These are phyloP conservation scores for Zopfia rhizophila DNA, from an alignment of 2,329 filamentous ascomycete species.

Conservation along the genomic window DNA sequence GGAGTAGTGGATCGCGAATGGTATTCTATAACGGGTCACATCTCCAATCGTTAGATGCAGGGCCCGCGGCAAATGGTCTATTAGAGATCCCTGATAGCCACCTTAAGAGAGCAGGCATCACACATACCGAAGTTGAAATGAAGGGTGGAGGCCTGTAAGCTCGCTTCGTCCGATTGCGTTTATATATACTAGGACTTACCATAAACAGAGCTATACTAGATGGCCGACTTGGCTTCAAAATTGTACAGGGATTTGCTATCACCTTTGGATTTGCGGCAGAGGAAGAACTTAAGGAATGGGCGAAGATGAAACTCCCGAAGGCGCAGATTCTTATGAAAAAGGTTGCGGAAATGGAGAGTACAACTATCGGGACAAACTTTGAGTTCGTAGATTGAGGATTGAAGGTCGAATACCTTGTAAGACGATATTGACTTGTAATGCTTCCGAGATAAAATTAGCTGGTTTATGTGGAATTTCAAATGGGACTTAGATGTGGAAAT, in stretches of 20 bases:
- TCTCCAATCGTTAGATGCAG: background rate
- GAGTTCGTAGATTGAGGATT: background rate
- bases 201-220: constrained; percentile 10
- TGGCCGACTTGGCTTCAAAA: constrained; percentile 5
- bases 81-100: background rate
- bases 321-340: background rate
- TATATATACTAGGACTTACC: background rate
- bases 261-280: constrained; percentile 7
- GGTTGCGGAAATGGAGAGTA: constrained; percentile 5
- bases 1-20: background rate
- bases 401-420: too few relatives aligned
- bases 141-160: constrained; percentile 6
- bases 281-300: constrained; percentile 6
- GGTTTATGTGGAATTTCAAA: too few relatives aligned
- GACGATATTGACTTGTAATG: too few relatives aligned
- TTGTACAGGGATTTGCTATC: background rate
- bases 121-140: background rate
- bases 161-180: background rate
- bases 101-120: constrained; percentile 1
- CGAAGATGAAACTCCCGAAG: constrained; percentile 1
- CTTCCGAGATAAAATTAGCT: too few relatives aligned
- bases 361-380: constrained; percentile 8
- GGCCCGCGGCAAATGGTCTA: background rate
- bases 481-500: too few relatives aligned
- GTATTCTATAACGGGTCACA: constrained; percentile 5